phyloP scores from a whole-genome alignment of 2,329 filamentous ascomycete species.

The Basipetospora sp. region DNA sequence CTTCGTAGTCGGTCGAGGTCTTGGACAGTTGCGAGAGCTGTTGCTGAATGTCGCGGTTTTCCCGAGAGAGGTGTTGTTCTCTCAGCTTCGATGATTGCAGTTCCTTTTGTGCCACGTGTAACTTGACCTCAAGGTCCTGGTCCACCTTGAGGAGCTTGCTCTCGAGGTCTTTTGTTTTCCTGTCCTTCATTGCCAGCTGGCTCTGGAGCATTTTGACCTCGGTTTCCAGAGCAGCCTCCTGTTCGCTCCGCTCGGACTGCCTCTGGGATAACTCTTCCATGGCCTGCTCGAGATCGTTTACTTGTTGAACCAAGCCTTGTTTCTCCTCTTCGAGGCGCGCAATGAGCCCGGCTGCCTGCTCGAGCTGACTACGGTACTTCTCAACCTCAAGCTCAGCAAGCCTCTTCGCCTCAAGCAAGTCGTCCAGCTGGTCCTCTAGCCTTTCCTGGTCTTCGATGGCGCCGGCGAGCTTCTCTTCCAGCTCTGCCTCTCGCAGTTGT shows the following conservation, averaged over 20 bases:
- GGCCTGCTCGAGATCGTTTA: slow-evolving; percentile 54
- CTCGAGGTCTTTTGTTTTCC: slow-evolving; percentile 79
- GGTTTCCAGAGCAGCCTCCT: slow-evolving; percentile 62
- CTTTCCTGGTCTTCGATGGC: slow-evolving; percentile 89
- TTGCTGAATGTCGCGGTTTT: slow-evolving; percentile 69
- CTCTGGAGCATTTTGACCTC: slow-evolving; percentile 87
- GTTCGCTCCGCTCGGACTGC: slow-evolving; percentile 58
- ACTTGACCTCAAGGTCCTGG: slow-evolving; percentile 76
- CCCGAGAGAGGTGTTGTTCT: slow-evolving; percentile 60
- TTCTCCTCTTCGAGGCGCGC: slow-evolving; percentile 77
- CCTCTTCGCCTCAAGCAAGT: slow-evolving; percentile 76
- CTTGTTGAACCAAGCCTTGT: slow-evolving; percentile 50
- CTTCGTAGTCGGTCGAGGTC: slow-evolving; percentile 89
- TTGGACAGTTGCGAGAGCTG: slow-evolving; percentile 77
- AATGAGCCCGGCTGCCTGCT: slow-evolving; percentile 83
- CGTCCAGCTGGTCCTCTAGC: slow-evolving; percentile 84
- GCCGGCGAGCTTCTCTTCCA: slow-evolving; percentile 82
- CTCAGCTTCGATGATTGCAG: slow-evolving; percentile 58
- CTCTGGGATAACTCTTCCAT: slow-evolving; percentile 55
- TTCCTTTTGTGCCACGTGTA: slow-evolving; percentile 65
- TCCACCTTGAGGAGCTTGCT: slow-evolving; percentile 69
- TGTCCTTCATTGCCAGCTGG: slow-evolving; percentile 74
- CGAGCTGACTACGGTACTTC: slow-evolving; percentile 63
- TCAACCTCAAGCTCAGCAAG: slow-evolving; percentile 74
- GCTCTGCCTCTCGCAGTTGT: slow-evolving; percentile 76